Percentiles rank a stretch among this genome's conserved stretches.
These are phyloP conservation scores for Vicia sativa DNA, from an alignment of 306 rosid genomes.

Conservation along the genomic window DNA sequence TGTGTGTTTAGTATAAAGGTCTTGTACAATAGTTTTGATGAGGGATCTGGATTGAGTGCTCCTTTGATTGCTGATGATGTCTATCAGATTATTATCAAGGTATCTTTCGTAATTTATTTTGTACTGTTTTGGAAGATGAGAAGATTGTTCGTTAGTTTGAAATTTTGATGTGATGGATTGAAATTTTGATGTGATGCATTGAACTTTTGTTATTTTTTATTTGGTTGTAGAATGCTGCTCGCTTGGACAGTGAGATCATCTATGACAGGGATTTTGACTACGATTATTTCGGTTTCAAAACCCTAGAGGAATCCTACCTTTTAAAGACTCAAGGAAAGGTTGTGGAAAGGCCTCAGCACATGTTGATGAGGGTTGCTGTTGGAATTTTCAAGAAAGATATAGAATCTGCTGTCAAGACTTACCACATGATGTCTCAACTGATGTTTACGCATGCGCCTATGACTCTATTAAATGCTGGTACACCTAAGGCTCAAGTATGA, in stretches of 20 bases:
- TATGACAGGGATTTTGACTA: constrained; percentile 94
- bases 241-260: constrained; percentile 92
- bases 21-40: constrained; percentile 64
- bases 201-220: background rate
- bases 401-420: constrained; percentile 82
- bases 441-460: constrained; percentile 99
- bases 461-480: constrained; percentile 94
- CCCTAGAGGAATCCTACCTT: constrained; percentile 93
- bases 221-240: constrained; percentile 70
- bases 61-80: constrained; percentile 79
- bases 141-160: too few relatives aligned
- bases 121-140: too few relatives aligned
- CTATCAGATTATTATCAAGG: constrained; percentile 75
- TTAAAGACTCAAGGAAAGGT: constrained; percentile 80
- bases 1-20: constrained; percentile 51
- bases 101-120: background rate
- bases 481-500: constrained; percentile 84
- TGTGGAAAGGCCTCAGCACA: constrained; percentile 95
- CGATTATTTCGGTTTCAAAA: constrained; percentile 95
- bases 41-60: constrained; percentile 69
- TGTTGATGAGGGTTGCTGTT: constrained; percentile 98
- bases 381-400: constrained; percentile 91
- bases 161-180: too few relatives aligned
- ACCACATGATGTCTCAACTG: constrained; percentile 90
- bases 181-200: background rate